These are phyloP conservation scores for Geranomyces variabilis DNA, from an alignment of 192 early-diverging fungal species.

Conservation along the genomic window DNA sequence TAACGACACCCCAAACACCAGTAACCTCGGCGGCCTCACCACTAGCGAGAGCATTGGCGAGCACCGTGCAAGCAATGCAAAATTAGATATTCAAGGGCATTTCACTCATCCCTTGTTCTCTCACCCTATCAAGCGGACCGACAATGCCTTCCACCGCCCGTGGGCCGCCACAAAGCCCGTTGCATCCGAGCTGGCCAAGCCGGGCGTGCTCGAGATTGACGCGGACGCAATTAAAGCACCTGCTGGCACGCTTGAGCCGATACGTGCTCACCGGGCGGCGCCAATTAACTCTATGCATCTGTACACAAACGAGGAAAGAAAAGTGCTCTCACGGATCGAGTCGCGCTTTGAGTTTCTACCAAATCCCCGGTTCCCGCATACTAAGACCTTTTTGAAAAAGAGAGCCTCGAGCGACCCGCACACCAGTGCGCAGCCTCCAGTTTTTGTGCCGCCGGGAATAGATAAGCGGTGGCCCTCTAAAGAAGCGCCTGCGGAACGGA, in stretches of 20 bases:
- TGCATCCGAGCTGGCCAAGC: conserved; percentile 25
- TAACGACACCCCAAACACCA: background rate
- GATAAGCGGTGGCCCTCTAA: conserved; percentile 5
- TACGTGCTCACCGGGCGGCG: background rate
- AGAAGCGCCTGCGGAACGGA: background rate
- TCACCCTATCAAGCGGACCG: conserved; percentile 10
- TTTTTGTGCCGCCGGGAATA: conserved; percentile 25
- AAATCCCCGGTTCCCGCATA: conserved; percentile 44
- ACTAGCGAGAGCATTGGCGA: background rate
- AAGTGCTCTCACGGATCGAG: conserved; percentile 30
- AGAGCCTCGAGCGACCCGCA: background rate
- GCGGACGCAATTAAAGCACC: conserved; percentile 5
- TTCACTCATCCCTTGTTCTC: background rate
- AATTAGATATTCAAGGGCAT: background rate
- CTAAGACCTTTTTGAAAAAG: background rate
- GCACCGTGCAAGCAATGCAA: background rate
- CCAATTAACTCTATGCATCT: conserved; percentile 42
- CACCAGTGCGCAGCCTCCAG: background rate
- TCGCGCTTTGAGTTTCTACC: conserved; percentile 32
- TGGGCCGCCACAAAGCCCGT: conserved; percentile 33
- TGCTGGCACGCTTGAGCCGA: conserved; percentile 30
- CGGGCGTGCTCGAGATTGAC: conserved; percentile 41
- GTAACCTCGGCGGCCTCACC: background rate
- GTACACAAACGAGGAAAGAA: conserved; percentile 35
- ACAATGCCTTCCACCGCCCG: conserved; percentile 30